Conservation (phyloP, 2,329 filamentous ascomycete genomes). For the Diaporthe sp. region DNA sequence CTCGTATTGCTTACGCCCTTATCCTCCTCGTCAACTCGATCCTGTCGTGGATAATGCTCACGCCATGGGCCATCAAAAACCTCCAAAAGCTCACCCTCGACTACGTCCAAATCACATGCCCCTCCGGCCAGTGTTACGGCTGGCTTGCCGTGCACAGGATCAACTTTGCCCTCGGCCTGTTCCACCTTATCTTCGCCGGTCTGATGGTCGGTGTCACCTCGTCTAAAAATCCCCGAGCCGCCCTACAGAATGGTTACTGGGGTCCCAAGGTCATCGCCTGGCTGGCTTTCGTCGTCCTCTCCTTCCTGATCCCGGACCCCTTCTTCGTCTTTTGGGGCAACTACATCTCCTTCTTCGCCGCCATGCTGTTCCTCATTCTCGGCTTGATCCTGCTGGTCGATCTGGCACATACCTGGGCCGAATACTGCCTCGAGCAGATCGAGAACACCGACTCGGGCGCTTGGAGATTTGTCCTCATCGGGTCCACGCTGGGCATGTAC, state of each 20-base stretch:
- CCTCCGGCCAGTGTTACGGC: conserved; percentile 90
- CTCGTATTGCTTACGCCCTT: conserved; percentile 95
- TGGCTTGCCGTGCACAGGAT: conserved; percentile 98
- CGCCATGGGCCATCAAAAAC: conserved; percentile 97
- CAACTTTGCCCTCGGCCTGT: conserved; percentile 95
- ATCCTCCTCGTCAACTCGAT: conserved; percentile 96
- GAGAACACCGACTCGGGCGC: conserved; percentile 86
- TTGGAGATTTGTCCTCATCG: conserved; percentile 90
- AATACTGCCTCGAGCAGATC: conserved; percentile 94
- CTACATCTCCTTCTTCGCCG: conserved; percentile 88
- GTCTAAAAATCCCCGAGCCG: conserved; percentile 88
- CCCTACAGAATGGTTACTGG: conserved; percentile 98
- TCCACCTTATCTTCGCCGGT: conserved; percentile 88
- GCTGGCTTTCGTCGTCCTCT: conserved; percentile 87
- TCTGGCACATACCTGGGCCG: conserved; percentile 95
- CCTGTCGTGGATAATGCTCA: conserved; percentile 98
- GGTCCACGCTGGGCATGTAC: conserved; percentile 95
- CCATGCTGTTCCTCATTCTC: conserved; percentile 93
- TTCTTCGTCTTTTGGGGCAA: conserved; percentile 98
- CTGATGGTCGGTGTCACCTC: conserved; percentile 88
- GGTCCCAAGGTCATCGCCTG: conserved; percentile 94
- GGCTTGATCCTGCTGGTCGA: conserved; percentile 94
- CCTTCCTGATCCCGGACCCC: conserved; percentile 93
- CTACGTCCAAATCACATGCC: conserved; percentile 95
- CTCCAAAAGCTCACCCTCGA: conserved; percentile 91